Base-by-base conservation (phyloP, 2,329 filamentous ascomycete species). In the Fusarium pseudograminearum region DNA sequence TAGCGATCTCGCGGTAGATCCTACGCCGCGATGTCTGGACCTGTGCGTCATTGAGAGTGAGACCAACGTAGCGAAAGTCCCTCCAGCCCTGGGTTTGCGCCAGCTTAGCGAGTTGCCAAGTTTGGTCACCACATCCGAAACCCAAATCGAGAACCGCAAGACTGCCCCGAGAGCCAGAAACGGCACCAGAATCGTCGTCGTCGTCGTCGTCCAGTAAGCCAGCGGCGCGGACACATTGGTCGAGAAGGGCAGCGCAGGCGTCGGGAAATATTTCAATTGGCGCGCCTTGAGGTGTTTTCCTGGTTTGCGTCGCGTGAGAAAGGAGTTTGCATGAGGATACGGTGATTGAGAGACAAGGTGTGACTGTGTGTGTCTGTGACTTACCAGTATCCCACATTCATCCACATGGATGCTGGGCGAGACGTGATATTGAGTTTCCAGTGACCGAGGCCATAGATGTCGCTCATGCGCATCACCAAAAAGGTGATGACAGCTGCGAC, bases 371-470 rank as follows among this genome's bases (percentile, higher is more conserved):
- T 16, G 16, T 7, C 41, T 60, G 55, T 30, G 34, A 79, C 83
- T 73, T 82, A 83, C 87, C 87, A 89, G 63, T 86, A 89, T 1
- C 87, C 87, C 78, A 89, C 83, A 59, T 89, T 89, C 86, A 89
- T 89, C 86, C 87, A 89, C 86, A 88, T 86, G n/a, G 80, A 81
- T 7, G 75, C 71, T 4, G 82, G 78, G 2, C 83, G 82, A 2
- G 84, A 73, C 20, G 80, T 76, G 24, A 86, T 66, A 69, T 89
- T 87, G 50, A 89, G 81, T 64, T 85, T 82, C 66, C 85, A 87
- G 79, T 89, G 87, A 20, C 85, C 83, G 9, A 88, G 77, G 2
- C 83, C 82, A 67, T 88, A 88, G 15, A 77, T 63, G 51, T 79
- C 77, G 46, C 71, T 74, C 48, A 57, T 73, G 7, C 74, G 74